Base-by-base conservation (phyloP, 2,329 filamentous ascomycete genomes). In the Plectosphaerella cucumerina region DNA sequence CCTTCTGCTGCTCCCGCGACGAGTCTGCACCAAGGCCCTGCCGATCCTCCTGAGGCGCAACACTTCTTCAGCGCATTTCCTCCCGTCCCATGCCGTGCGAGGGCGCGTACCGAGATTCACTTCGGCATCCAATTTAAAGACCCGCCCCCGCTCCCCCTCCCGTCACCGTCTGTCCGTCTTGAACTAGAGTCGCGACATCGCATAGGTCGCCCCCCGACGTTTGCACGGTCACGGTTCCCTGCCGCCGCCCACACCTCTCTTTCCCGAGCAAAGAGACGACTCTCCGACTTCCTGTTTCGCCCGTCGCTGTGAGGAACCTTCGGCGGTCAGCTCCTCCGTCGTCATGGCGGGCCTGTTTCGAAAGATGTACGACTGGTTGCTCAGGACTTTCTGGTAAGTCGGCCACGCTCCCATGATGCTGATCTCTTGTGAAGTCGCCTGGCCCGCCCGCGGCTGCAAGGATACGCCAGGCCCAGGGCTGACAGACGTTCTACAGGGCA, bases 321-420 rank as follows among this genome's bases (percentile, higher is more conserved):
- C 26, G n/a, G n/a, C 39, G 18, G 35, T 37, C 17, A 37, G 12
- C n/a, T n/a, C 22, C 49, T 26, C 34, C 35, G 17, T 53, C 53
- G 77, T 59, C 72, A 97, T 97, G 92, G 89, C 90, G 64, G 89
- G 90, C 62, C 76, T 99, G 69, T 96, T 99, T 73, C 89, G 87
- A 67, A 87, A 86, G 74, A 86, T 99, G 71, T 97, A 97, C 79
- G 94, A 97, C 83, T 97, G 93, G 93, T 80, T 97, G 70, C 77
- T 99, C 75, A 87, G 93, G 78, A 89, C 94, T 65, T 97, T 99
- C 75, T 99, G 94, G 93, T 97, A 65, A 77, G 83, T 80, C 47
- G 50, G 31, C 31, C 33, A 17, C 35, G 20, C 39, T 39, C 35
- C n/a, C 26, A 39, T 39, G 21, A 20, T 20, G 14, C n/a, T n/a